A percentile compares a stretch with the other conserved stretches of the same genome.
Evolutionary conservation across 164 flowering plant species (phyloP).

Genomic region (Chimonanthus praecox): DNA sequence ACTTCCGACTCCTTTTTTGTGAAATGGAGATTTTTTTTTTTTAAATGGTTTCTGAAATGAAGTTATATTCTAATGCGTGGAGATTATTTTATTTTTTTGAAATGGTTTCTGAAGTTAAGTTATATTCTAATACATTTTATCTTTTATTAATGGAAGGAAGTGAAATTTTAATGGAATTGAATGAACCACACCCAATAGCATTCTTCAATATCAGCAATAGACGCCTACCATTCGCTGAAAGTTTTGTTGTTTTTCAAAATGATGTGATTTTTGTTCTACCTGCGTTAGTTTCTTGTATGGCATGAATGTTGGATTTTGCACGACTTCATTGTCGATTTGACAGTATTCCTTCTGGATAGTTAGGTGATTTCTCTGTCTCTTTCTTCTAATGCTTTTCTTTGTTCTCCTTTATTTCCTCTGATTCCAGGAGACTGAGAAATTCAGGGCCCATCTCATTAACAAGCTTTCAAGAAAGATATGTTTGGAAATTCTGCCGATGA

Average conservation of each 20-base stretch:
- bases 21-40: too few relatives aligned
- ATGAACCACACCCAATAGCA: too few relatives aligned
- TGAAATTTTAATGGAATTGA: too few relatives aligned
- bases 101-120: too few relatives aligned
- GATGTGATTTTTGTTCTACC: not conserved
- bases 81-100: too few relatives aligned
- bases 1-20: too few relatives aligned
- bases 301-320: not conserved
- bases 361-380: not conserved
- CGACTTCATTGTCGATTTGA: not conserved
- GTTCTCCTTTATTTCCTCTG: not conserved
- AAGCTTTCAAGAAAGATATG: conserved; percentile 28
- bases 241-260: not conserved
- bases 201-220: too few relatives aligned
- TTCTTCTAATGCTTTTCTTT: not conserved
- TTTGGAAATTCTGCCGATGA: conserved; percentile 28
- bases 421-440: conserved; percentile 31
- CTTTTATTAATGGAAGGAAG: too few relatives aligned
- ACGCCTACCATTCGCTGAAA: not conserved
- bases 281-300: not conserved
- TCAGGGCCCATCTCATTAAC: conserved; percentile 22
- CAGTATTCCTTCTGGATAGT: not conserved
- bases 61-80: too few relatives aligned
- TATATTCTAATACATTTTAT: too few relatives aligned
- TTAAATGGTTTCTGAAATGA: too few relatives aligned